phyloP scores from a whole-genome alignment of 192 early-diverging fungal genomes.

The Anaeromyces robustus region DNA sequence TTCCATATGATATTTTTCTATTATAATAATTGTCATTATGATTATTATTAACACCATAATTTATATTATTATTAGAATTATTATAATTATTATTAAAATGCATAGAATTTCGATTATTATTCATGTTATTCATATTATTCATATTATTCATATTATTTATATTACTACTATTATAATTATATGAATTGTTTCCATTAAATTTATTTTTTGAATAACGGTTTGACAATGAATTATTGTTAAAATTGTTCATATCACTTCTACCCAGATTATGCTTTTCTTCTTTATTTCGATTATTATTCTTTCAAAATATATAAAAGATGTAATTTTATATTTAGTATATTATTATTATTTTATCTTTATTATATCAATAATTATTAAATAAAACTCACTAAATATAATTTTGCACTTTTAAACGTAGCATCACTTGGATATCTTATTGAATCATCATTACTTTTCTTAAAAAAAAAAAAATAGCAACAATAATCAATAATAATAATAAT shows the following conservation, averaged over 20 bases:
- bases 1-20: background rate
- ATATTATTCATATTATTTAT: background rate
- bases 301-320: no score
- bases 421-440: background rate
- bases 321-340: no score
- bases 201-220: background rate
- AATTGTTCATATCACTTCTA: background rate
- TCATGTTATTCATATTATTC: background rate
- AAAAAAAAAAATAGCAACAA: no score
- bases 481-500: no score
- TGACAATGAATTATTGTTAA: background rate
- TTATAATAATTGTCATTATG: background rate
- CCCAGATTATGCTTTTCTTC: background rate
- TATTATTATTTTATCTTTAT: no score
- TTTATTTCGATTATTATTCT: background rate
- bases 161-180: background rate
- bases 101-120: background rate
- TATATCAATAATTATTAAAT: no score
- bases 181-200: background rate
- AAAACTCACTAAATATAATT: background rate
- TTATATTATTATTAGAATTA: background rate
- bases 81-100: background rate
- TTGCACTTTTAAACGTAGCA: background rate
- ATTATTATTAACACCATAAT: background rate
- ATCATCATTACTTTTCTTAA: background rate